Conservation (phyloP, 371 early-diverging fungal genomes). For the Choanephora cucurbitarum region DNA sequence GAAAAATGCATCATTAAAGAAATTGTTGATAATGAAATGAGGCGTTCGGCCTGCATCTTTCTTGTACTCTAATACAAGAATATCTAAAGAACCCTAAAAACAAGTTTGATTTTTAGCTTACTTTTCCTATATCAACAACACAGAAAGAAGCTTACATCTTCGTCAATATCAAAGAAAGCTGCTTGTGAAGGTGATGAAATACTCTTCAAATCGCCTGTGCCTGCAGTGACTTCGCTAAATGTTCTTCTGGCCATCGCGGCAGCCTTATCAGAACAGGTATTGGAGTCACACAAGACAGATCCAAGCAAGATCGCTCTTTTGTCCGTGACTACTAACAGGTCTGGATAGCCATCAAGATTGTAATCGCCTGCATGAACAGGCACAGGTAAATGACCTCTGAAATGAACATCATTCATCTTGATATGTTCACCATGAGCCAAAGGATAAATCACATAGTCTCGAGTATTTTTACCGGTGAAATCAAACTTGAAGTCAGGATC, state of each 20-base stretch:
- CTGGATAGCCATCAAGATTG: conserved; percentile 92
- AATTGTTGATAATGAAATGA: conserved; percentile 76
- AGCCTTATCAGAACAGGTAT: conserved; percentile 47
- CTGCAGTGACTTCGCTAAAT: conserved; percentile 59
- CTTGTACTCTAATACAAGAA: conserved; percentile 59
- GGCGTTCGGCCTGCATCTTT: conserved; percentile 35
- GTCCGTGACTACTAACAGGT: conserved; percentile 66
- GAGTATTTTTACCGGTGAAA: conserved; percentile 41
- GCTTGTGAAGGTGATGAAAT: conserved; percentile 61
- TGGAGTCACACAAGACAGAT: conserved; percentile 58
- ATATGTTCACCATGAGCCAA: conserved; percentile 55
- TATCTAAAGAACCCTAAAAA: conserved; percentile 80
- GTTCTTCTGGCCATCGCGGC: conserved; percentile 49
- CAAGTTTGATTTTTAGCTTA: neutral
- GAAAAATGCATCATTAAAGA: conserved; percentile 93
- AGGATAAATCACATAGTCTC: conserved; percentile 47
- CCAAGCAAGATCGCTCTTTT: conserved; percentile 56
- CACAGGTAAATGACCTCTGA: conserved; percentile 62
- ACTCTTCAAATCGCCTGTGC: conserved; percentile 58
- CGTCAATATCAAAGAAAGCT: conserved; percentile 85
- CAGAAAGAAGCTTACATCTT: conserved; percentile 59
- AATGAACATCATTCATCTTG: conserved; percentile 43
- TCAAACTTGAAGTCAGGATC: conserved; percentile 76
- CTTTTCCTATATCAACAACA: neutral
- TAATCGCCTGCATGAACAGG: conserved; percentile 73